Evolutionary conservation across 78 protist genomes (phyloP), one percentile per base, ranked within the genome.

Genomic region (Planoprotostelium fungivorum): DNA sequence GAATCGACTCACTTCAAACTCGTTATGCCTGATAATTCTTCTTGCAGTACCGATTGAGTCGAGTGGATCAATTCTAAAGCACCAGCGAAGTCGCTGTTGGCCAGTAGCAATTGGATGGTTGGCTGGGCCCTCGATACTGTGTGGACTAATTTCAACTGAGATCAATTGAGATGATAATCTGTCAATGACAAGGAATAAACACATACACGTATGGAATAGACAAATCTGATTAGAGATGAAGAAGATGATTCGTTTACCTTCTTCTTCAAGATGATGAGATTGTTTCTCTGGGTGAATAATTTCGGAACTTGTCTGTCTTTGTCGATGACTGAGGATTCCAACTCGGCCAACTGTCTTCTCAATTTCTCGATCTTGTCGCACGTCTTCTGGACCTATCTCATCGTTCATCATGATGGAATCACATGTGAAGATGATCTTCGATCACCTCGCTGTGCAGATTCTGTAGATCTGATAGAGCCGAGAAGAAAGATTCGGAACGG

Each of bases 31-130:
- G 1, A n/a, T 1, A 92, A 37, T 0, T 89, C 91, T 0, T 23
- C 16, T 0, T 35, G 36, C 0, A 92, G 39, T 31, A 86, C 86
- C 25, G 34, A 31, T 36, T 92, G 91, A 9, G 94, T 92, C n/a
- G 89, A 51, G 31, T 38, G 38, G 25, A 92, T 92, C 29, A 92
- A 36, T 35, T 92, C 94, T 0, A 92, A 37, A 36, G 94, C 94
- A 63, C 94, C 91, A 35, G 89, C 90, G 85, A 89, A 92, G 51
- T 92, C 94, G 84, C 90, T 88, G 36, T 92, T 92, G 29, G 91
- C 86, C 1, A 92, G 84, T 31, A 92, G 36, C 34, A 89, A 31
- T 86, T 92, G 94, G 5, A 92, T n/a, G 16, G 94, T 86, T 0
- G 91, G 91, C 88, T 92, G 94, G 34, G 94, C 89, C 16, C 73